A percentile compares a stretch with the other conserved stretches of the same genome.
phyloP scores from a whole-genome alignment of 129 eudicot species.

The Arctium minus region DNA sequence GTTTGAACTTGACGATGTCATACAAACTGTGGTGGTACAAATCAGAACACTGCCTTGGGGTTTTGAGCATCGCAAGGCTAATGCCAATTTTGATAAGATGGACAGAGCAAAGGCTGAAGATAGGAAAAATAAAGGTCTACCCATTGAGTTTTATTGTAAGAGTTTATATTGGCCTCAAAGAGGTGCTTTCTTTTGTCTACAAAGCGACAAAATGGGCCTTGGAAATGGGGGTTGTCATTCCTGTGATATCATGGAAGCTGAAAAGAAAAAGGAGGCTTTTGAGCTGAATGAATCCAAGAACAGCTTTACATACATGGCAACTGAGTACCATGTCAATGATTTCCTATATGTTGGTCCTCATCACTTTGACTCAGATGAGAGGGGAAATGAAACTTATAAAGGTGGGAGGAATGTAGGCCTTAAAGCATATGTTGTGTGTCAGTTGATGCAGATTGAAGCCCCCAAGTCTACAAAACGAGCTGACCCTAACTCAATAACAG shows the following conservation, averaged over 20 bases:
- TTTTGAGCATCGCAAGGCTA: conserved; percentile 62
- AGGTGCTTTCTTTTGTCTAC: conserved; percentile 83
- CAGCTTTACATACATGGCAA: conserved; percentile 53
- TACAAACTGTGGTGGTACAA: conserved; percentile 43
- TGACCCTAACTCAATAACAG: conserved; percentile 37
- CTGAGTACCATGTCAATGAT: conserved; percentile 60
- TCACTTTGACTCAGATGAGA: conserved; percentile 50
- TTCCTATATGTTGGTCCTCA: conserved; percentile 71
- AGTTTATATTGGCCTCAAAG: conserved; percentile 72
- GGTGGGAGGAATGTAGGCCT: conserved; percentile 92
- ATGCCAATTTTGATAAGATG: conserved; percentile 53
- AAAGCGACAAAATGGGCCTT: conserved; percentile 54
- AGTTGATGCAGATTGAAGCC: conserved; percentile 50
- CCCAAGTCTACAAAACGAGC: conserved; percentile 40
- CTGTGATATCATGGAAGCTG: conserved; percentile 44
- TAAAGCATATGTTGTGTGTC: conserved; percentile 75
- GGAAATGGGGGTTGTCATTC: conserved; percentile 74
- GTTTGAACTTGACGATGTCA: conserved; percentile 57
- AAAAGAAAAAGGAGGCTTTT: conserved; percentile 32
- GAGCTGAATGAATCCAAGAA: conserved; percentile 40
- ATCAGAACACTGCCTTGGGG: conserved; percentile 74
- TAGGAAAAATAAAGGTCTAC: conserved; percentile 59
- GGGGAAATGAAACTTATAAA: conserved; percentile 47
- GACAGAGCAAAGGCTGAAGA: conserved; percentile 83
- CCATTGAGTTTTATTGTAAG: conserved; percentile 69